A percentile compares a stretch with the other conserved stretches of the same genome.
Conservation (phyloP, 2,329 filamentous ascomycete species). For the Aspergillus brunneoviolaceus region DNA sequence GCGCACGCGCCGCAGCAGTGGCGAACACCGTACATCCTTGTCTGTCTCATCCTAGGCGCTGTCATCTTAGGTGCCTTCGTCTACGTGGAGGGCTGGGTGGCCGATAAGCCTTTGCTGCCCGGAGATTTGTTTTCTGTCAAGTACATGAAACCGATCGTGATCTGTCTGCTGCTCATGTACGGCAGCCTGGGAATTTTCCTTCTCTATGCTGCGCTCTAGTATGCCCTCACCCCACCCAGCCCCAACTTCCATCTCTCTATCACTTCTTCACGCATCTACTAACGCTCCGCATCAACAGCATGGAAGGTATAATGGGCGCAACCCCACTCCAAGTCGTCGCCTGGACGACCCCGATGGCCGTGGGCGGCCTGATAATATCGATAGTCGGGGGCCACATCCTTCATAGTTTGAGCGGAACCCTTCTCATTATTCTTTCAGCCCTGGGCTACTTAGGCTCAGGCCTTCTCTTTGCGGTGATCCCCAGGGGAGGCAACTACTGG, state of each 20-base stretch:
- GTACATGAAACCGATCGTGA: slow-evolving; percentile 64
- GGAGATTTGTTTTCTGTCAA: slow-evolving; percentile 67
- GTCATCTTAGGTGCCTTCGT: slow-evolving; percentile 60
- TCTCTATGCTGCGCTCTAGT: slow-evolving; percentile 70
- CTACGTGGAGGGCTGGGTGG: slow-evolving; percentile 72
- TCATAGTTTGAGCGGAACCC: slow-evolving; percentile 62
- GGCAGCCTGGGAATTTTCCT: slow-evolving; percentile 68
- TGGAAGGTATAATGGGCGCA: slow-evolving; percentile 60
- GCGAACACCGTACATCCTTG: slow-evolving; percentile 70
- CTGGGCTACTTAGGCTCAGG: slow-evolving; percentile 59
- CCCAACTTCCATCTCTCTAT: no score
- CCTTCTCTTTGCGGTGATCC: slow-evolving; percentile 65
- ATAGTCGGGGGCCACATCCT: slow-evolving; percentile 65
- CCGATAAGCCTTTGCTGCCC: slow-evolving; percentile 67
- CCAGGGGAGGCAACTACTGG: slow-evolving; percentile 63
- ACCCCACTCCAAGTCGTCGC: slow-evolving; percentile 63
- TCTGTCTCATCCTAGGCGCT: slow-evolving; percentile 63
- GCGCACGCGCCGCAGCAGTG: slow-evolving; percentile 68
- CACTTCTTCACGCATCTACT: neutral
- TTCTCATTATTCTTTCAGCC: slow-evolving; percentile 63
- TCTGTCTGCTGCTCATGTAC: slow-evolving; percentile 65
- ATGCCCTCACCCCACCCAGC: slow-evolving; percentile 29
- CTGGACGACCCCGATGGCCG: slow-evolving; percentile 67
- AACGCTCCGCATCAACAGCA: slow-evolving; percentile 40
- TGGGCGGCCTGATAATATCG: slow-evolving; percentile 67